These are phyloP conservation scores for Rhodotorula diobovata DNA, from an alignment of 768 basidiomycete genomes.

Conservation along the genomic window DNA sequence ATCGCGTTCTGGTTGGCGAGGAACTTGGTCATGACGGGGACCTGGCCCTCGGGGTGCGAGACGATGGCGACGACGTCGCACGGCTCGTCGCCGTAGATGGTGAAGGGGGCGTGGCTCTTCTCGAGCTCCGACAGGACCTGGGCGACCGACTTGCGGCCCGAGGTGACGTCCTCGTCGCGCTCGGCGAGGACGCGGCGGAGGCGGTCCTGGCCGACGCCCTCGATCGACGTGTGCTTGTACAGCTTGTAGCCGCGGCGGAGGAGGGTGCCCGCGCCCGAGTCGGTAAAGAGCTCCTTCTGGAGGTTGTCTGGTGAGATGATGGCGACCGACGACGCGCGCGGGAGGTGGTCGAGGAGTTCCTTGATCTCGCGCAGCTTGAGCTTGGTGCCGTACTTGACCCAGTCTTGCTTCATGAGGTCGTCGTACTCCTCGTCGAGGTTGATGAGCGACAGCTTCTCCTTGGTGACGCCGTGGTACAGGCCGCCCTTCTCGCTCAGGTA, in stretches of 20 bases:
- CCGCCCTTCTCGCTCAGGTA: slow-evolving; percentile 98
- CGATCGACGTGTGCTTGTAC: slow-evolving; percentile 77
- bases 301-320: slow-evolving; percentile 88
- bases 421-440: slow-evolving; percentile 99
- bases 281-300: slow-evolving; percentile 98
- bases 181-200: slow-evolving; percentile 92
- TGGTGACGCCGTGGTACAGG: slow-evolving; percentile 92
- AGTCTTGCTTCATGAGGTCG: slow-evolving; percentile 90
- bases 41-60: slow-evolving; percentile 79
- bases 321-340: slow-evolving; percentile 94
- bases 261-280: slow-evolving; percentile 93
- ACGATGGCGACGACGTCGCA: slow-evolving; percentile 93
- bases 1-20: slow-evolving; percentile 80
- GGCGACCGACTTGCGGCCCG: slow-evolving; percentile 77
- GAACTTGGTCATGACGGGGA: slow-evolving; percentile 87
- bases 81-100: slow-evolving; percentile 97
- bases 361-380: slow-evolving; percentile 99
- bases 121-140: slow-evolving; percentile 78
- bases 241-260: slow-evolving; percentile 98
- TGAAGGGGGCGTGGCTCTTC: slow-evolving; percentile 64
- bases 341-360: slow-evolving; percentile 94
- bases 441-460: slow-evolving; percentile 91
- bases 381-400: slow-evolving; percentile 99
- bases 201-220: slow-evolving; percentile 82
- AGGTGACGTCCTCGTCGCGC: slow-evolving; percentile 84